Conservation (phyloP, 179 eudicot species). For the Heliamphora pulchella region DNA sequence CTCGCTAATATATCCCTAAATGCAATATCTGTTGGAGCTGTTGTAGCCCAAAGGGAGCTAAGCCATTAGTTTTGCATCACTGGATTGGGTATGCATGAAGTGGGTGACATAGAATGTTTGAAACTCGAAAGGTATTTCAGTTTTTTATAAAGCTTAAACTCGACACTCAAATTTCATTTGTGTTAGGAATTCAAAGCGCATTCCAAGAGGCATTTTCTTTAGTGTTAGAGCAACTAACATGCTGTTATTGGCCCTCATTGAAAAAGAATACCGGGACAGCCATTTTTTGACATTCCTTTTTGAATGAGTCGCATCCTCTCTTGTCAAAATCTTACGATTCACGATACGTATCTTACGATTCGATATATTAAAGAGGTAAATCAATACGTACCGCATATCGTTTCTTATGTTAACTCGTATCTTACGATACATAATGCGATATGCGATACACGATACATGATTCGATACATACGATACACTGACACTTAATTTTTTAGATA, state of each 20-base stretch:
- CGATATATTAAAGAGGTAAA: too few species aligned
- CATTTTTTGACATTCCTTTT: background rate
- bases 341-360: too few species aligned
- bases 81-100: background rate
- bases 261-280: background rate
- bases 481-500: too few species aligned
- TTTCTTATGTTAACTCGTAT: too few species aligned
- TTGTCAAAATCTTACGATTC: too few species aligned
- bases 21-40: background rate
- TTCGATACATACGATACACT: too few species aligned
- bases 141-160: background rate
- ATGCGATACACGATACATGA: too few species aligned
- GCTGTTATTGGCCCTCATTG: background rate
- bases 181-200: background rate
- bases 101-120: background rate
- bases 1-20: background rate
- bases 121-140: background rate
- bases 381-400: too few species aligned
- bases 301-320: too few species aligned
- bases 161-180: background rate
- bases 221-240: background rate
- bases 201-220: background rate
- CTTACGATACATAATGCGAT: too few species aligned
- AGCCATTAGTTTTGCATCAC: background rate
- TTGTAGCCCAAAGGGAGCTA: background rate